Percentiles rank a stretch among this genome's conserved stretches.
phyloP scores from a whole-genome alignment of 2,329 filamentous ascomycete genomes.

The Paramyrothecium sp. region DNA sequence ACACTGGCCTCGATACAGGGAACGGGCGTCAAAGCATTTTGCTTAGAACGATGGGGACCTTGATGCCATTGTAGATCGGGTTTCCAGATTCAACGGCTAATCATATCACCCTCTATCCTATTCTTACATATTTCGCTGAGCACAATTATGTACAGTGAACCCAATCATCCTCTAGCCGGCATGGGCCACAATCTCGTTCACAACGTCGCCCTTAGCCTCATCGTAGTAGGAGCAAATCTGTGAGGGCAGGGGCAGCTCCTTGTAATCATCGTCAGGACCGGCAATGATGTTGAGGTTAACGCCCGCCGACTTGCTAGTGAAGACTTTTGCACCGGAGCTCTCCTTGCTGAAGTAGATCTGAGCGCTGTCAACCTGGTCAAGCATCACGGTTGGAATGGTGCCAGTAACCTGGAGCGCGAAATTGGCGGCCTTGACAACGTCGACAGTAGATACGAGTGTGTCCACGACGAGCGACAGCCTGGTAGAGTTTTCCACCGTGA shows the following conservation, averaged over 20 bases:
- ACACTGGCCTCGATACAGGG: no score
- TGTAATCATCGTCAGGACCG: constrained; percentile 74
- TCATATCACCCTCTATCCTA: not conserved
- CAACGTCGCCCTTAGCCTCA: constrained; percentile 67
- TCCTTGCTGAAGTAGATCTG: constrained; percentile 83
- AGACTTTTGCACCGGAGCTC: constrained; percentile 76
- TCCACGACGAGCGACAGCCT: constrained; percentile 86
- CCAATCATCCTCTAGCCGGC: constrained; percentile 57
- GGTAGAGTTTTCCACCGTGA: constrained; percentile 87
- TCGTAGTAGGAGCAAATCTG: constrained; percentile 81
- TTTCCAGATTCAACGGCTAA: no score
- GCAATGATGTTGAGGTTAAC: constrained; percentile 84
- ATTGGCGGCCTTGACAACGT: constrained; percentile 92
- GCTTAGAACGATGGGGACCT: no score
- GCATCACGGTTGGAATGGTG: constrained; percentile 78
- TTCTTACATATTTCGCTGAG: not conserved
- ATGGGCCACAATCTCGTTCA: constrained; percentile 95
- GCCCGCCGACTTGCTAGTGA: constrained; percentile 82
- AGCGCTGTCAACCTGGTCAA: constrained; percentile 92
- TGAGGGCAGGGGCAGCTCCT: constrained; percentile 82
- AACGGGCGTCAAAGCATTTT: no score
- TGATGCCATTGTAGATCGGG: no score
- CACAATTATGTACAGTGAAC: not conserved
- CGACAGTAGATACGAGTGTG: constrained; percentile 83
- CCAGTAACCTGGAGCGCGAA: constrained; percentile 93